Percentiles rank a stretch among this genome's conserved stretches.
Conservation (phyloP, 2,329 filamentous ascomycete genomes). For the Cladophialophora immunda region DNA sequence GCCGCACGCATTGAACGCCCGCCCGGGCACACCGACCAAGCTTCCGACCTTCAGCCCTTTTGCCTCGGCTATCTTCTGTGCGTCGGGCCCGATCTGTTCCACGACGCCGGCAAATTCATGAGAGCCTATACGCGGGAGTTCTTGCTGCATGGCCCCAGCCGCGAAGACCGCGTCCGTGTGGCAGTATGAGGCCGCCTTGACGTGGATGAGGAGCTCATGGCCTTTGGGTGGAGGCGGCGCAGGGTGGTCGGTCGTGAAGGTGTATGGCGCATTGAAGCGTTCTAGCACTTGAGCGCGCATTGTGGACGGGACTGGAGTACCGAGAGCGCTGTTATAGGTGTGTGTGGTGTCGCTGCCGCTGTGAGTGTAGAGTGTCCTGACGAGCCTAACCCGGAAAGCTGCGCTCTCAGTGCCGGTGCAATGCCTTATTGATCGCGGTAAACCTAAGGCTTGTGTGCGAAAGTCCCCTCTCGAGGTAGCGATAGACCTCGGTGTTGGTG, state of each 20-base stretch:
- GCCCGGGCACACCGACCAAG: slow-evolving; percentile 33
- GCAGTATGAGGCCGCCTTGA: slow-evolving; percentile 58
- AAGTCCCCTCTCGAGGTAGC: neutral
- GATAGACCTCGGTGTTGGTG: neutral
- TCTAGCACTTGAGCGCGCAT: slow-evolving; percentile 41
- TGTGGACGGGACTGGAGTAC: slow-evolving; percentile 14
- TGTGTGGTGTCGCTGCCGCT: neutral
- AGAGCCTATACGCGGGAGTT: slow-evolving; percentile 54
- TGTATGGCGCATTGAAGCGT: slow-evolving; percentile 40
- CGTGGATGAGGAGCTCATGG: slow-evolving; percentile 55
- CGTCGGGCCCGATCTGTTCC: slow-evolving; percentile 41
- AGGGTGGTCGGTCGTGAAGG: slow-evolving; percentile 41
- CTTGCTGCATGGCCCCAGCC: slow-evolving; percentile 46
- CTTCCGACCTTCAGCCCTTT: slow-evolving; percentile 26
- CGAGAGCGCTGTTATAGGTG: neutral
- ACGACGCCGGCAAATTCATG: slow-evolving; percentile 58
- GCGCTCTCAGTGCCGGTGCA: neutral
- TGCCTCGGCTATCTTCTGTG: slow-evolving; percentile 19
- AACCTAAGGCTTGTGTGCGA: neutral
- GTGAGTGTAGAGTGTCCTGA: neutral
- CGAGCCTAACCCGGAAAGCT: neutral
- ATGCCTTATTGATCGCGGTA: neutral
- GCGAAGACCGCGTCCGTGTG: slow-evolving; percentile 54
- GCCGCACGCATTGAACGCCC: slow-evolving; percentile 32
- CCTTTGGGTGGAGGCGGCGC: slow-evolving; percentile 48